Evolutionary conservation across 2,329 filamentous ascomycete species (phyloP).

Genomic region (Xylaria sp.): DNA sequence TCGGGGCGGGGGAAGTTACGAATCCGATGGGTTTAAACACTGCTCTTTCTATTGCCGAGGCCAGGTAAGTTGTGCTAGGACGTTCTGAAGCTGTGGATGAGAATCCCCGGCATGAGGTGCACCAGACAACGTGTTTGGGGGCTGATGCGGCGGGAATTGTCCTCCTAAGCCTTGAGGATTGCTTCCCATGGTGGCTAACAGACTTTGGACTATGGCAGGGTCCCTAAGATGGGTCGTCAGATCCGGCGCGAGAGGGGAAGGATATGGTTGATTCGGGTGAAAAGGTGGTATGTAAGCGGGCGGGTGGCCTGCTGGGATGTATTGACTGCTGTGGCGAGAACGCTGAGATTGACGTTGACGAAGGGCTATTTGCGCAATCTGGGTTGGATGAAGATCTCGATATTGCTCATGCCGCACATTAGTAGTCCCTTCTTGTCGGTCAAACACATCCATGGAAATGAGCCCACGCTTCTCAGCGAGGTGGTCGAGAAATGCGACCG

Average conservation of each 20-base stretch:
- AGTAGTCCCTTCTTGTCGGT: conserved; percentile 73
- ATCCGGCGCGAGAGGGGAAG: conserved; percentile 4
- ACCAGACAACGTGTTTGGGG: conserved; percentile 36
- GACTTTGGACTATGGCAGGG: conserved; percentile 31
- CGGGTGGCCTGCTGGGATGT: conserved; percentile 38
- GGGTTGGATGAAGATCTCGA: conserved; percentile 75
- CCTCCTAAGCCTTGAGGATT: conserved; percentile 33
- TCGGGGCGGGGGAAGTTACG: background rate
- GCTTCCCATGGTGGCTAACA: conserved; percentile 39
- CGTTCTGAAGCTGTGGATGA: conserved; percentile 68
- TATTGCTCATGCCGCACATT: conserved; percentile 90
- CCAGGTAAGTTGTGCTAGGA: conserved; percentile 74
- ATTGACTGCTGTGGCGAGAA: conserved; percentile 38
- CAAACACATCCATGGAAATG: conserved; percentile 84
- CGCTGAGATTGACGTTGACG: conserved; percentile 42
- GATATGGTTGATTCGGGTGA: conserved; percentile 33
- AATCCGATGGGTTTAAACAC: background rate
- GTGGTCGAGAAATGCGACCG: conserved; percentile 77
- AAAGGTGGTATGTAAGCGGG: conserved; percentile 38
- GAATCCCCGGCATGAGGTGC: conserved; percentile 44
- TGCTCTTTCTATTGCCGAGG: conserved; percentile 59
- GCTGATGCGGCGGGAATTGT: conserved; percentile 35
- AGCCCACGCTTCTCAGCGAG: conserved; percentile 72
- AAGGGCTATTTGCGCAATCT: conserved; percentile 81
- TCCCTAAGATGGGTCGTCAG: conserved; percentile 39